These are phyloP conservation scores for Erodium chrysanthum DNA, from an alignment of 441 rosid genomes.

Conservation along the genomic window DNA sequence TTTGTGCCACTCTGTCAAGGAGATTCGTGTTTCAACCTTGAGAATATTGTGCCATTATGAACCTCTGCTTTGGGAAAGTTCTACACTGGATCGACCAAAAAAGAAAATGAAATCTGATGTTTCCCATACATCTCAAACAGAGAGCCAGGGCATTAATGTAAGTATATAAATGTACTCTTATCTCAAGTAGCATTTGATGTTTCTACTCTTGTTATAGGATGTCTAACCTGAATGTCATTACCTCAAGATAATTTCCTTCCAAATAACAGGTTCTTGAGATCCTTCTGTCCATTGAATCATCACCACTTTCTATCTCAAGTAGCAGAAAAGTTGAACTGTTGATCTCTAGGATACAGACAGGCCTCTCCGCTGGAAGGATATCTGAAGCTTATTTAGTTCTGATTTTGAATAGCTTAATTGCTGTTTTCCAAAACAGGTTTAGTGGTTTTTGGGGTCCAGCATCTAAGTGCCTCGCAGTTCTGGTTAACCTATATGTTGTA, in stretches of 20 bases:
- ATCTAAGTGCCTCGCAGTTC: slow-evolving; percentile 65
- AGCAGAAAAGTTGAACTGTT: slow-evolving; percentile 51
- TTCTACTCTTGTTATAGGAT: neutral
- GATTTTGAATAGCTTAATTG: slow-evolving; percentile 64
- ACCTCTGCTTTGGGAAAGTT: slow-evolving; percentile 23
- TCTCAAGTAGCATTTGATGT: too few species aligned
- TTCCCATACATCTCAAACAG: slow-evolving; percentile 22
- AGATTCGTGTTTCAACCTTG: slow-evolving; percentile 60
- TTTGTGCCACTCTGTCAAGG: slow-evolving; percentile 59
- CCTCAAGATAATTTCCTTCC: slow-evolving; percentile 16
- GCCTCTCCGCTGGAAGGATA: slow-evolving; percentile 63
- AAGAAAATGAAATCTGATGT: slow-evolving; percentile 45
- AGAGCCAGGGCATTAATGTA: slow-evolving; percentile 39
- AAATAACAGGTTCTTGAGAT: slow-evolving; percentile 64
- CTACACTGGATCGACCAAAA: slow-evolving; percentile 33
- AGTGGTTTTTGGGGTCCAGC: slow-evolving; percentile 58
- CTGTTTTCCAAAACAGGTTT: slow-evolving; percentile 64
- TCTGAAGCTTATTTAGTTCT: slow-evolving; percentile 42
- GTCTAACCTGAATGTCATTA: neutral
- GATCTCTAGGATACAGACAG: slow-evolving; percentile 54
- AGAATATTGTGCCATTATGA: slow-evolving; percentile 73
- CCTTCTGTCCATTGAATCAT: slow-evolving; percentile 51
- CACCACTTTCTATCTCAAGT: slow-evolving; percentile 52
- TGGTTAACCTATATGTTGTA: slow-evolving; percentile 40
- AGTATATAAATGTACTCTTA: slow-evolving; percentile 21